Evolutionary conservation across 108 stramenopile genomes (phyloP).

Genomic region (Nitzschia palea): DNA sequence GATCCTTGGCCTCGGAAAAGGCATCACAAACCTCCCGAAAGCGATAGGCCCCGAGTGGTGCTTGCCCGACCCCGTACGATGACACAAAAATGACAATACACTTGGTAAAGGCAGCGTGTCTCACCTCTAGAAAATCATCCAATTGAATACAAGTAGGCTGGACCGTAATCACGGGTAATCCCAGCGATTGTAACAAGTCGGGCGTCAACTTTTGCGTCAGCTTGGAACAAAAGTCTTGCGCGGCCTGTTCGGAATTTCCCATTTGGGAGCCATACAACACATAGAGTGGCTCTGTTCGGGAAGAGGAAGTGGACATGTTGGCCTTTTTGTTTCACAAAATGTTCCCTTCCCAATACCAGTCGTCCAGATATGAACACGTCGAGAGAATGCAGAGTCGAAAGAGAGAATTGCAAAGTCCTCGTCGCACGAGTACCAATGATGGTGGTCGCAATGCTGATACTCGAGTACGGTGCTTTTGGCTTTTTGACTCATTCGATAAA

Average conservation of each 20-base stretch:
- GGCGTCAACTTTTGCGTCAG: conserved; percentile 26
- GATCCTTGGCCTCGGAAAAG: conserved; percentile 19
- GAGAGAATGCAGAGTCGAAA: no score
- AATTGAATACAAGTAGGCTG: conserved; percentile 57
- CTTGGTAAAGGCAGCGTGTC: conserved; percentile 57
- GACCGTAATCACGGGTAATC: conserved; percentile 17
- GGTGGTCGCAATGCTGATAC: no score
- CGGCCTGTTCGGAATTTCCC: conserved; percentile 82
- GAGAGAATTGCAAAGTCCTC: no score
- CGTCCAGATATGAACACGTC: no score
- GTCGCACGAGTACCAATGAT: no score
- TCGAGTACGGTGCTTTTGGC: no score
- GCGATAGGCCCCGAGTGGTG: conserved; percentile 71
- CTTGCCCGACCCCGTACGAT: conserved; percentile 85
- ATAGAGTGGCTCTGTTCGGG: conserved; percentile 45
- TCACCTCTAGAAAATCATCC: conserved; percentile 84
- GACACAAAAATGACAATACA: conserved; percentile 62
- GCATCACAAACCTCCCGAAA: conserved; percentile 77
- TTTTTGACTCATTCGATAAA: no score
- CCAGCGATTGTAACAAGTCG: conserved; percentile 10
- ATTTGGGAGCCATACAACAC: conserved; percentile 85
- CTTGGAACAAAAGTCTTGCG: conserved; percentile 51
- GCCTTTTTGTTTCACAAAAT: no score
- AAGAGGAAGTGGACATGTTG: no score
- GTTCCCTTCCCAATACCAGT: no score